phyloP scores from a whole-genome alignment of 768 basidiomycete genomes.

The Amanita jacksonii region DNA sequence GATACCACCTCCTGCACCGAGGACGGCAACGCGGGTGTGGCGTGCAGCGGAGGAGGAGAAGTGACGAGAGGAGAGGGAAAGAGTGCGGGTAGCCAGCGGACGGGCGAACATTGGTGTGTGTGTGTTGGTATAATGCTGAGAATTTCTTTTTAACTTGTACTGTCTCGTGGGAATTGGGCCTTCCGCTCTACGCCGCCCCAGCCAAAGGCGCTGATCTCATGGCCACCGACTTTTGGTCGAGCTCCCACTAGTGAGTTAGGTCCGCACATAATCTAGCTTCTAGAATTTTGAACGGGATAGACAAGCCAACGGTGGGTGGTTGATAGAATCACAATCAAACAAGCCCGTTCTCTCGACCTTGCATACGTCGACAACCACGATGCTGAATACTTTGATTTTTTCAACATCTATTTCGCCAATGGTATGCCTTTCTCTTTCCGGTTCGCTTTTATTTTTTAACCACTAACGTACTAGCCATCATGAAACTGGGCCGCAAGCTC shows the following conservation, averaged over 20 bases:
- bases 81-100: constrained; percentile 47
- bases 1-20: constrained; percentile 98
- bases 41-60: constrained; percentile 71
- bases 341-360: constrained; percentile 71
- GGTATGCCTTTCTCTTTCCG: constrained; percentile 29
- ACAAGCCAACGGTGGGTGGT: constrained; percentile 89
- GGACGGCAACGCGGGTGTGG: constrained; percentile 86
- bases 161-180: not conserved
- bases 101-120: constrained; percentile 51
- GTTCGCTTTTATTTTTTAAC: not conserved
- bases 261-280: not conserved
- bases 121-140: constrained; percentile 9
- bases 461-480: constrained; percentile 46
- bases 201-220: constrained; percentile 3
- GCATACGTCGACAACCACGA: constrained; percentile 53
- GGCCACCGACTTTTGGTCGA: constrained; percentile 14
- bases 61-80: constrained; percentile 37
- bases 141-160: not conserved
- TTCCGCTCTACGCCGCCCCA: not conserved
- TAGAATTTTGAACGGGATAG: constrained; percentile 4
- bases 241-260: constrained; percentile 11
- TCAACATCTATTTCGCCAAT: constrained; percentile 85
- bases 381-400: constrained; percentile 67
- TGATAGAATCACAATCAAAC: constrained; percentile 63
- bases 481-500: constrained; percentile 79